phyloP scores from a whole-genome alignment of 139 green algal genomes.

The Tetradesmus lagerheimii region DNA sequence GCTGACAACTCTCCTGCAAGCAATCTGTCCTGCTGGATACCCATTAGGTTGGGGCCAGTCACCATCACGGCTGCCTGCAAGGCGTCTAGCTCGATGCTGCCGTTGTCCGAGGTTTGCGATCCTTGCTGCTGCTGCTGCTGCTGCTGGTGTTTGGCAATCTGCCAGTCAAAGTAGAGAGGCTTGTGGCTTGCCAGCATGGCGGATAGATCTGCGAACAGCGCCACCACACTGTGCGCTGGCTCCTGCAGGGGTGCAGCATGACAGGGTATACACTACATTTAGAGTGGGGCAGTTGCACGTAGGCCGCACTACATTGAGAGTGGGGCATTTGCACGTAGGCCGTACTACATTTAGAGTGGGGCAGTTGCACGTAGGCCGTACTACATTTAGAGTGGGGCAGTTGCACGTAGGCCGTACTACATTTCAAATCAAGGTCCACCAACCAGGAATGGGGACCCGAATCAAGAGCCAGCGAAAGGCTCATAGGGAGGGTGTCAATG shows the following conservation, averaged over 20 bases:
- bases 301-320: too few species aligned
- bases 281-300: too few species aligned
- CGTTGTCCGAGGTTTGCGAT: background rate
- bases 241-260: background rate
- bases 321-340: too few species aligned
- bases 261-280: too few species aligned
- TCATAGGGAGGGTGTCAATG: too few species aligned
- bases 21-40: slow-evolving; percentile 10
- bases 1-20: slow-evolving; percentile 29
- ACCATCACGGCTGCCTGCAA: background rate
- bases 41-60: background rate
- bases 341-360: too few species aligned
- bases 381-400: too few species aligned
- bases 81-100: background rate
- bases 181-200: slow-evolving; percentile 11
- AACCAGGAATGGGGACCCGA: too few species aligned
- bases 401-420: too few species aligned
- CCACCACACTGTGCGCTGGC: background rate
- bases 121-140: background rate
- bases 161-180: background rate
- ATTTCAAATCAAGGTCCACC: too few species aligned
- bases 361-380: too few species aligned
- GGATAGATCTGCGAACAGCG: slow-evolving; percentile 6
- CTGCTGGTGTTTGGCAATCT: slow-evolving; percentile 6
- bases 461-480: too few species aligned